Evolutionary conservation across 768 basidiomycete genomes (phyloP), one percentile per base, ranked within the genome.

Genomic region (Tricholoma sp.): DNA sequence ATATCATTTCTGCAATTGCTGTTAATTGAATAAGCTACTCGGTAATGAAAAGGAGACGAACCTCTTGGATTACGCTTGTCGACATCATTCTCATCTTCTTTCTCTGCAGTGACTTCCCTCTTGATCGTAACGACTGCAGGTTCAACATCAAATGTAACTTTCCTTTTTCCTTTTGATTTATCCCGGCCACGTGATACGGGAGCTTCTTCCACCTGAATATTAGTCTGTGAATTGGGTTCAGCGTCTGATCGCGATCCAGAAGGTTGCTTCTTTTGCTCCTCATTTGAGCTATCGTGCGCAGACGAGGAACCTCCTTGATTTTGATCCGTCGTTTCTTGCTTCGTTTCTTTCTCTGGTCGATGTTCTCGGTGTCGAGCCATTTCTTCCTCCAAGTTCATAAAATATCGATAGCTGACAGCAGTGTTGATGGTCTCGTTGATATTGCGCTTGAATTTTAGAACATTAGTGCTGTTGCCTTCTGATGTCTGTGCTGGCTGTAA

Each of bases 81-180:
- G 36, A 53, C 54, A 39, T 63, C 64, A 20, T 64, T 67, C 54
- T 72, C 70, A 39, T 68, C 71, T 41, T 67, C 68, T 42, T 65
- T 63, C 55, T 69, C 71, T 17, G 68, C 56, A 33, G 68, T 70
- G 15, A 71, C 63, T 55, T 77, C 70, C 28, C 68, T 68, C 31
- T 77, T 73, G 58, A 79, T 78, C n/a, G 78, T 73, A 24, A 76
- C 70, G 10, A 80, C 76, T 37, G 76, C 82, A 18, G 84, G 80
- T 64, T 85, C 74, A 50, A 86, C 80, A 59, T 90, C 80, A 62
- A 91, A 91, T 8, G 86, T 88, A 31, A 91, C 86, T 67, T 83
- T 88, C 58, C 82, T 76, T 68, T 84, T 88, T 50, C 76, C 74
- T 74, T 87, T 74, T 44, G 59, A 65, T 55, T 53, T 66, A 57